Percentiles rank a stretch among this genome's conserved stretches.
Evolutionary conservation across 2,329 filamentous ascomycete species (phyloP).

Genomic region (Colletotrichum scovillei): DNA sequence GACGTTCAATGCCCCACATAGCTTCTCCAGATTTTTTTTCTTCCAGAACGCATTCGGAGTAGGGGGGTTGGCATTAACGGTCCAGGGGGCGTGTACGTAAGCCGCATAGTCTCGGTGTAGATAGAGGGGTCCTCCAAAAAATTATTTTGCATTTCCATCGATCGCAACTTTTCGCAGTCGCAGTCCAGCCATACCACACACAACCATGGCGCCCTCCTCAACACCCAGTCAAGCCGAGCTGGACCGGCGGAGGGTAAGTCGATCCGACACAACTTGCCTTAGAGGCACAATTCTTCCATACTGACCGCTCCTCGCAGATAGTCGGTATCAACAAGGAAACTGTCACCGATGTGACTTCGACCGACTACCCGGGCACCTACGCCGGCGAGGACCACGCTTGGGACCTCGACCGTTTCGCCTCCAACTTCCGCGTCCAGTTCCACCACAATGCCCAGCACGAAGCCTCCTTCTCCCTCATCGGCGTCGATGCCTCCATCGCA

Average conservation of each 20-base stretch:
- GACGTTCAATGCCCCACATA: neutral
- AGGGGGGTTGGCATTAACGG: conserved; percentile 7
- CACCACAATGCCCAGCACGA: conserved; percentile 84
- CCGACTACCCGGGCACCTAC: conserved; percentile 92
- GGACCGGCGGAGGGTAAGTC: conserved; percentile 68
- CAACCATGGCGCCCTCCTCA: conserved; percentile 57
- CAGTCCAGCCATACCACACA: conserved; percentile 18
- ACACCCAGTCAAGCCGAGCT: conserved; percentile 66
- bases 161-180: conserved; percentile 32
- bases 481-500: conserved; percentile 90
- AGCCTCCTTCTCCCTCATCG: conserved; percentile 89
- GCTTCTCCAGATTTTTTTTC: conserved; percentile 13
- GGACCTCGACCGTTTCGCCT: conserved; percentile 77
- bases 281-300: neutral
- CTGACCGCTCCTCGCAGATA: conserved; percentile 65
- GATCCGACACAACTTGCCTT: conserved; percentile 30
- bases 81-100: conserved; percentile 28
- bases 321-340: conserved; percentile 91
- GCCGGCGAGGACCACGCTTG: conserved; percentile 88
- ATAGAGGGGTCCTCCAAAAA: conserved; percentile 38
- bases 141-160: conserved; percentile 34
- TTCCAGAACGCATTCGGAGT: neutral
- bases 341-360: conserved; percentile 88
- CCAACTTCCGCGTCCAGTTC: conserved; percentile 80
- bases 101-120: conserved; percentile 27